Base-by-base conservation (phyloP, 805 yeast genomes). In the Metschnikowia cubensis region DNA sequence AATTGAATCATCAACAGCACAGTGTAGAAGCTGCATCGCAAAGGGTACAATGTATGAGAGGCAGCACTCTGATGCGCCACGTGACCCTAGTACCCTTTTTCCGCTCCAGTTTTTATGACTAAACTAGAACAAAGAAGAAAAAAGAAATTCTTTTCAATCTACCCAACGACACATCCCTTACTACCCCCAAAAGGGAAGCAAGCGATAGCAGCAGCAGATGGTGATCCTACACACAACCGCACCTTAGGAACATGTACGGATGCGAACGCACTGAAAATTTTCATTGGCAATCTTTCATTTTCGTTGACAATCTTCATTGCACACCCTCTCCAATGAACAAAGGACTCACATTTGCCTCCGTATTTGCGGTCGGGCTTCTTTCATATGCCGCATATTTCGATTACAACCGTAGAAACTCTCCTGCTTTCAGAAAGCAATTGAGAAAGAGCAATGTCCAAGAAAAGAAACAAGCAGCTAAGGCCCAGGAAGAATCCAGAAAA, bases 301-400 rank as follows among this genome's bases (percentile, higher is more conserved):
- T 42, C 46, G 13, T 35, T 29, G 36, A 25, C 31, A 39, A 4
- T 29, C 37, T 35, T 8, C 34, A 22, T 35, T 17, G 22, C 39
- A 33, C 18, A 8, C 42, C 18, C 41, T 21, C 25, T n/a, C 40
- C 35, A 35, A 68, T 68, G 73, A 62, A 61, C 59, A 67, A 60
- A 50, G 56, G 60, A 10, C 50, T 61, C 32, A 64, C 75, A 15
- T 49, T 71, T 52, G 70, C 73, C 31, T 70, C 75, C 32, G 65
- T 76, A 43, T 73, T 78, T 17, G 80, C 84, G 25, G 70, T 83
- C 29, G 83, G 85, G 35, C 65, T 77, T 15, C 67, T 82, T 44
- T 89, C 87, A 15, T 92, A 94, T 71, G 88, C 92, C 50, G 74
- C 82, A 35, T 94, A 89, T 75, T 95, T 95, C 64, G 99, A 94